A percentile compares a stretch with the other conserved stretches of the same genome.
Evolutionary conservation across 768 basidiomycete genomes (phyloP).

Genomic region (Boletus patriciae): DNA sequence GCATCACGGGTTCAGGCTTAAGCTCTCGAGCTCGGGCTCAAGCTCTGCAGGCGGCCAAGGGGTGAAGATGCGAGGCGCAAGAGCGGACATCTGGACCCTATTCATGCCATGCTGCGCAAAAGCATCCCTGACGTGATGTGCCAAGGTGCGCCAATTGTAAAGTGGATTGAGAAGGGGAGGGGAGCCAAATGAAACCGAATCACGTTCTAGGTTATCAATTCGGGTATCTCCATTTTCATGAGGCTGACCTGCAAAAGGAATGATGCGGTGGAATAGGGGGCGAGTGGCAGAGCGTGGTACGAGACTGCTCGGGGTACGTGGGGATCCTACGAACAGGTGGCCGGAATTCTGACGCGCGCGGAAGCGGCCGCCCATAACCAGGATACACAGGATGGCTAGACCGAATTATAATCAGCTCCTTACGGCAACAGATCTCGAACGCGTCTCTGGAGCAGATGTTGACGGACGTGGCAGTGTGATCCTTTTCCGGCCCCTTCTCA

Average conservation of each 20-base stretch:
- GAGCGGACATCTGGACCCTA: neutral
- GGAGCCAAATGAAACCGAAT: conserved; percentile 1
- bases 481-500: conserved; percentile 2
- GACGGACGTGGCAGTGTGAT: conserved; percentile 4
- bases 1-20: neutral
- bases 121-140: neutral
- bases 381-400: conserved; percentile 20
- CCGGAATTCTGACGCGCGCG: conserved; percentile 9
- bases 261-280: conserved; percentile 16
- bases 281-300: conserved; percentile 6
- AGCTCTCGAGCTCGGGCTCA: neutral
- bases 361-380: conserved; percentile 16
- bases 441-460: neutral
- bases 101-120: neutral
- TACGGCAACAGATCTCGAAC: conserved; percentile 6
- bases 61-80: conserved; percentile 1
- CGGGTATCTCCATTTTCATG: conserved; percentile 24
- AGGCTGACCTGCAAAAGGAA: conserved; percentile 10
- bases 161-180: neutral
- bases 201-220: conserved; percentile 19
- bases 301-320: conserved; percentile 2
- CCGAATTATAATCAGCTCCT: neutral
- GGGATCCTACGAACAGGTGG: conserved; percentile 4
- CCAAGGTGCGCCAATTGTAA: neutral
- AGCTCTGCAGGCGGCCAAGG: neutral